phyloP scores from a whole-genome alignment of 306 rosid genomes.

The Gynostemma pentaphyllum region DNA sequence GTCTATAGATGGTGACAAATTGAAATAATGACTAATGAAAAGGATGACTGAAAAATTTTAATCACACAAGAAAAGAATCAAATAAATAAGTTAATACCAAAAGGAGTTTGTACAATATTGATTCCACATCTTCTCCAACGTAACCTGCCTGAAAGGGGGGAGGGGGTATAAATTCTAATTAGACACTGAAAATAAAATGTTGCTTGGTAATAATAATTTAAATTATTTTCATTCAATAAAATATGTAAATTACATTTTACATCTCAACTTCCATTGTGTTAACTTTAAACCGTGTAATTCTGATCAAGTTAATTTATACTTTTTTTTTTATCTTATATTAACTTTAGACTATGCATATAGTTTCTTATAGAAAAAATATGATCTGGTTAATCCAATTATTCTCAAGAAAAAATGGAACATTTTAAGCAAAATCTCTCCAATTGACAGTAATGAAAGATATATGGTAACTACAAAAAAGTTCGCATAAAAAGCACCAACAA shows the following conservation, averaged over 20 bases:
- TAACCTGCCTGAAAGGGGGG: constrained; percentile 48
- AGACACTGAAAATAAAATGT: constrained; percentile 2
- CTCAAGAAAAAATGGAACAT: no score
- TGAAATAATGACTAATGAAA: not conserved
- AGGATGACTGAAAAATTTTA: not conserved
- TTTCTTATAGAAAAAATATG: no score
- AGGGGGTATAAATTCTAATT: not conserved
- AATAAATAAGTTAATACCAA: constrained; percentile 26
- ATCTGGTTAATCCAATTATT: no score
- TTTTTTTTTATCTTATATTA: no score
- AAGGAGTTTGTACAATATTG: constrained; percentile 49
- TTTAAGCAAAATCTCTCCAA: no score
- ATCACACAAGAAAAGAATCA: not conserved
- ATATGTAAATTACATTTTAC: no score
- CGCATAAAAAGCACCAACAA: no score
- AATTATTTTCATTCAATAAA: not conserved
- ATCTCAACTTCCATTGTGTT: no score
- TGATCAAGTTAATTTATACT: no score
- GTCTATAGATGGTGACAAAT: not conserved
- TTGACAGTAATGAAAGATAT: no score
- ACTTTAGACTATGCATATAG: no score
- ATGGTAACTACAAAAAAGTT: no score
- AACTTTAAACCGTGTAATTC: not conserved
- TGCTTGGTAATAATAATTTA: not conserved
- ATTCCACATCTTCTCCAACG: constrained; percentile 69